phyloP scores from a whole-genome alignment of 1,139 yeast species.

The Candida frijolesensis region DNA sequence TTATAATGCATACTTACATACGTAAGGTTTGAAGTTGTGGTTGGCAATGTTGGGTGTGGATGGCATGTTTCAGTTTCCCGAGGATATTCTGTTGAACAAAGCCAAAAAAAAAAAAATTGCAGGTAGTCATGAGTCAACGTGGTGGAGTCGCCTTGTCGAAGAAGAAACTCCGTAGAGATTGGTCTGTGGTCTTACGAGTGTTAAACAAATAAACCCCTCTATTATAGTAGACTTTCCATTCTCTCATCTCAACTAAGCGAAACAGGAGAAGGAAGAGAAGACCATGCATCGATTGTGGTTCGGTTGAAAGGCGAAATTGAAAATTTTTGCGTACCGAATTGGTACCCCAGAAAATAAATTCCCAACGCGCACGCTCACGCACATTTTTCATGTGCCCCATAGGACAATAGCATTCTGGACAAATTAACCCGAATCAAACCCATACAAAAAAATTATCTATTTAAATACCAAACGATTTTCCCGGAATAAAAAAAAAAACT shows the following conservation, averaged over 20 bases:
- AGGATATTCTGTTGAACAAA: background rate
- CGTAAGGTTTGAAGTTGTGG: background rate
- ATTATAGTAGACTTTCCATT: too few relatives aligned
- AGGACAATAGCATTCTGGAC: background rate
- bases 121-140: background rate
- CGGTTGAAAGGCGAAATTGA: background rate
- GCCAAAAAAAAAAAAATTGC: background rate
- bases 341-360: constrained; percentile 1
- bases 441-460: background rate
- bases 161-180: too few relatives aligned
- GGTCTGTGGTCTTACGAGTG: background rate
- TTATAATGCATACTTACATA: background rate
- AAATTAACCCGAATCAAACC: background rate
- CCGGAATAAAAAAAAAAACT: background rate
- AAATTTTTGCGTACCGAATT: background rate
- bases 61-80: background rate
- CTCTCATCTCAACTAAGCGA: too few relatives aligned
- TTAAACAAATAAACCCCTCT: background rate
- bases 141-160: background rate
- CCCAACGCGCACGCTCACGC: background rate
- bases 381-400: background rate
- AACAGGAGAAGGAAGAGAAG: background rate
- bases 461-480: background rate
- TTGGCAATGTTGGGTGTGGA: background rate
- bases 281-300: background rate